Conservation (phyloP, 768 basidiomycete species). For the Amanita exitialis region DNA sequence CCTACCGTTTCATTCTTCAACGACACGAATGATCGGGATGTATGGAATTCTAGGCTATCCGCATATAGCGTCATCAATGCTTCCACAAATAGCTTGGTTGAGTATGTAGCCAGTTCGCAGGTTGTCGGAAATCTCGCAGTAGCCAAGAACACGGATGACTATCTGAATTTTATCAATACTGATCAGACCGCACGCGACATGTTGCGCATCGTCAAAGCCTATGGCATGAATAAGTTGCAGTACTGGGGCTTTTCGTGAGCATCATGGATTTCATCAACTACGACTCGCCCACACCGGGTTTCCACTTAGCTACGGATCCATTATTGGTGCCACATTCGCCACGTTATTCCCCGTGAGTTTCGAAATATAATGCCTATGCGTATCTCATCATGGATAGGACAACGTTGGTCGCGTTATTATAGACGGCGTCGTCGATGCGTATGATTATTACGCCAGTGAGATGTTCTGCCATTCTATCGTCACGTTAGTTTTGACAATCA, state of each 20-base stretch:
- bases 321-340: slow-evolving; percentile 15
- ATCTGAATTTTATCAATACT: slow-evolving; percentile 23
- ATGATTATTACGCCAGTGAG: slow-evolving; percentile 28
- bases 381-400: slow-evolving; percentile 7
- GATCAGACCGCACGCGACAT: slow-evolving; percentile 29
- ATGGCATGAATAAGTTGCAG: neutral
- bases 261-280: neutral
- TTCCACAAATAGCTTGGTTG: neutral
- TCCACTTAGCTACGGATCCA: slow-evolving; percentile 11
- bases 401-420: slow-evolving; percentile 27
- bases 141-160: slow-evolving; percentile 9
- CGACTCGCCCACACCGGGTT: neutral
- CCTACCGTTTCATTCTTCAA: neutral
- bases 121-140: neutral
- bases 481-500: neutral
- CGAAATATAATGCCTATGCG: too few relatives aligned
- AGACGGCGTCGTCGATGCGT: slow-evolving; percentile 31
- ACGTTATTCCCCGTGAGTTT: slow-evolving; percentile 13
- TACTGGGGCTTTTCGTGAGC: slow-evolving; percentile 23
- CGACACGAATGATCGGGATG: neutral
- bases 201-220: slow-evolving; percentile 17
- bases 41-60: neutral
- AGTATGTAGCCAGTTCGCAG: neutral
- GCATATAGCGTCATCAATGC: neutral
- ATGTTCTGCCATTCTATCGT: neutral